Evolutionary conservation across 345 rosid genomes (phyloP).

Genomic region (Boechera stricta): DNA sequence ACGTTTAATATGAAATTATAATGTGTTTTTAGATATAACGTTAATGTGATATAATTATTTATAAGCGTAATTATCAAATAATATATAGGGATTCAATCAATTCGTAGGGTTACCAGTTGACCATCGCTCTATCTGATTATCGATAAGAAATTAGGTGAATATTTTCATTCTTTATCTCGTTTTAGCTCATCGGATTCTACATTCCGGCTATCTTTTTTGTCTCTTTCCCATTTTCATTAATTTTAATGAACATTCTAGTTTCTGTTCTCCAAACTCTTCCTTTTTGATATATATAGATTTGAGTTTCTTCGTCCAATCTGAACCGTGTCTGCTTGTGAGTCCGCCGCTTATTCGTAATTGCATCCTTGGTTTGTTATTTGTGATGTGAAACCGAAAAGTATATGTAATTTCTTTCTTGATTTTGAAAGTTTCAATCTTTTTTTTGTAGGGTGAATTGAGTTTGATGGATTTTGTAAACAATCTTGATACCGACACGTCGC

Average conservation of each 20-base stretch:
- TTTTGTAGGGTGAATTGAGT: constrained; percentile 1
- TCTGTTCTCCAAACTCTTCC: neutral
- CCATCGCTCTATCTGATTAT: too few relatives aligned
- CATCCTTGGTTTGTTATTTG: neutral
- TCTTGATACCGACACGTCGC: constrained; percentile 55
- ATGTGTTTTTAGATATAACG: too few relatives aligned
- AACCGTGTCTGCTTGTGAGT: neutral
- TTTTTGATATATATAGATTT: neutral
- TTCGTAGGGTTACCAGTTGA: too few relatives aligned
- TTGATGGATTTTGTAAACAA: constrained; percentile 57
- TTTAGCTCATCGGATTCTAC: too few relatives aligned
- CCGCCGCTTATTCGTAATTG: neutral
- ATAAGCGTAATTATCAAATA: too few relatives aligned
- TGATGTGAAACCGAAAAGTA: neutral
- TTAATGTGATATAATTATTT: too few relatives aligned
- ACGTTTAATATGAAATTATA: too few relatives aligned
- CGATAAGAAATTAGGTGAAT: too few relatives aligned
- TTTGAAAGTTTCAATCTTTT: neutral
- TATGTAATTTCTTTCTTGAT: neutral
- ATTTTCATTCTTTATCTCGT: too few relatives aligned
- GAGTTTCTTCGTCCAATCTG: neutral
- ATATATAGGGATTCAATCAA: too few relatives aligned
- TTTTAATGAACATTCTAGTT: too few relatives aligned
- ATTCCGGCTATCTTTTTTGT: too few relatives aligned
- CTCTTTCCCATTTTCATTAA: neutral